Conservation (phyloP, 2,329 filamentous ascomycete species). For the Scopulariopsis brevicaulis region DNA sequence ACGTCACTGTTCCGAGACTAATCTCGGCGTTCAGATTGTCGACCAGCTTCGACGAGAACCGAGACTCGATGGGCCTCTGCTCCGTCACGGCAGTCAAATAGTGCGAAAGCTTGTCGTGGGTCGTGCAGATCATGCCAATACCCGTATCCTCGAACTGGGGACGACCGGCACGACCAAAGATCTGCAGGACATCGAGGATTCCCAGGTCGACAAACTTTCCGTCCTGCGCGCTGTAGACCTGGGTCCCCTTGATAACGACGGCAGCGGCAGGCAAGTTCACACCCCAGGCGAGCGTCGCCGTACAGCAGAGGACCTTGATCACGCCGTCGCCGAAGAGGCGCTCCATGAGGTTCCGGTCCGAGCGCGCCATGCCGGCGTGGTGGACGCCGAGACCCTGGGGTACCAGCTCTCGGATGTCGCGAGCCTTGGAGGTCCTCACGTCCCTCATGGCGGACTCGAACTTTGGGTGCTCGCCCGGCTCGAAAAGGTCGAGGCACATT, state of each 20-base stretch:
- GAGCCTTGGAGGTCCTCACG: conserved; percentile 74
- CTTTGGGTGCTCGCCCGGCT: conserved; percentile 64
- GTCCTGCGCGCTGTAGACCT: conserved; percentile 91
- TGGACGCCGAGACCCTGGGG: conserved; percentile 90
- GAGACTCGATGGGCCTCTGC: conserved; percentile 95
- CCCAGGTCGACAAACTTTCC: conserved; percentile 95
- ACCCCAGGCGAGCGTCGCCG: conserved; percentile 94
- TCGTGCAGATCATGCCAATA: conserved; percentile 97
- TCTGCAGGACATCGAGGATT: conserved; percentile 93
- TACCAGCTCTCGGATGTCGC: conserved; percentile 79
- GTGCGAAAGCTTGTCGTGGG: conserved; percentile 82
- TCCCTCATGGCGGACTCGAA: conserved; percentile 74
- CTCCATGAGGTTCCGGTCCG: conserved; percentile 93
- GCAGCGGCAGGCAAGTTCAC: conserved; percentile 95
- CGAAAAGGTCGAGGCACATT: conserved; percentile 69
- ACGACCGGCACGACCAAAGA: conserved; percentile 94
- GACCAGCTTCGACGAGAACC: conserved; percentile 84
- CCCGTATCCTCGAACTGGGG: conserved; percentile 96
- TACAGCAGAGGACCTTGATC: conserved; percentile 97
- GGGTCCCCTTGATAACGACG: conserved; percentile 95
- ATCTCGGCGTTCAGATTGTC: conserved; percentile 97
- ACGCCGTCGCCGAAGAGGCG: conserved; percentile 82
- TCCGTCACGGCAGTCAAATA: conserved; percentile 90
- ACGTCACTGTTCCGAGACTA: conserved; percentile 86
- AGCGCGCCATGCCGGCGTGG: conserved; percentile 91